Conservation (phyloP, 1,139 yeast species). For the Cylindricascospora bacillispora region DNA sequence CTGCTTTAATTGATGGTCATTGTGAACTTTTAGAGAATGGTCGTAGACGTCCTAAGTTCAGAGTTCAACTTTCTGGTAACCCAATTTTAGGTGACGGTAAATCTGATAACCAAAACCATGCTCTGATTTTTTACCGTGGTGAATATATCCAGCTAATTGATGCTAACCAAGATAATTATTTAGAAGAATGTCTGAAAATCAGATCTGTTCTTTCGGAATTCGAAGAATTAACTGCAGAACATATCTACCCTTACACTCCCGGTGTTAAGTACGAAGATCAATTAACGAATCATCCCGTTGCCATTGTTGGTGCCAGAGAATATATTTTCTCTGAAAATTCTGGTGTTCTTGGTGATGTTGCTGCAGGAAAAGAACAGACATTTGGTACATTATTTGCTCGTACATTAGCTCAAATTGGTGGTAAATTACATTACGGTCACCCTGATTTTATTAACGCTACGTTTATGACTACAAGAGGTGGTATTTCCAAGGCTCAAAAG, state of each 20-base stretch:
- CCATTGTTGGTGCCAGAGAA: conserved; percentile 98
- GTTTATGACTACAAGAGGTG: conserved; percentile 96
- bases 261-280: conserved; percentile 36
- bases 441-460: conserved; percentile 96
- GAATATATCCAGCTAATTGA: conserved; percentile 95
- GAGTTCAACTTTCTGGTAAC: conserved; percentile 95
- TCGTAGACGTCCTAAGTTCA: conserved; percentile 95
- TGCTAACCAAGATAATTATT: conserved; percentile 96
- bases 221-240: conserved; percentile 86
- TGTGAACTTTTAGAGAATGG: conserved; percentile 97
- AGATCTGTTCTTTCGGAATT: conserved; percentile 96
- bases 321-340: conserved; percentile 97
- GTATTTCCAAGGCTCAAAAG: conserved; percentile 97
- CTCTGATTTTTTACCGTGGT: conserved; percentile 94
- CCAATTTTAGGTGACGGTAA: conserved; percentile 99
- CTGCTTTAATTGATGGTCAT: conserved; percentile 96
- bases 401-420: conserved; percentile 96
- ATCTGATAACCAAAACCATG: conserved; percentile 97
- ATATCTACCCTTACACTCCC: conserved; percentile 64
- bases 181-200: conserved; percentile 96
- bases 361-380: conserved; percentile 99
- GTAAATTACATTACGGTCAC: conserved; percentile 98
- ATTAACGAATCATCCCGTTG: conserved; percentile 62
- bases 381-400: conserved; percentile 98
- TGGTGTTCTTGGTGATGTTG: conserved; percentile 98